Conservation (phyloP, 2,329 filamentous ascomycete species). For the Dendrostoma leiphaemia region DNA sequence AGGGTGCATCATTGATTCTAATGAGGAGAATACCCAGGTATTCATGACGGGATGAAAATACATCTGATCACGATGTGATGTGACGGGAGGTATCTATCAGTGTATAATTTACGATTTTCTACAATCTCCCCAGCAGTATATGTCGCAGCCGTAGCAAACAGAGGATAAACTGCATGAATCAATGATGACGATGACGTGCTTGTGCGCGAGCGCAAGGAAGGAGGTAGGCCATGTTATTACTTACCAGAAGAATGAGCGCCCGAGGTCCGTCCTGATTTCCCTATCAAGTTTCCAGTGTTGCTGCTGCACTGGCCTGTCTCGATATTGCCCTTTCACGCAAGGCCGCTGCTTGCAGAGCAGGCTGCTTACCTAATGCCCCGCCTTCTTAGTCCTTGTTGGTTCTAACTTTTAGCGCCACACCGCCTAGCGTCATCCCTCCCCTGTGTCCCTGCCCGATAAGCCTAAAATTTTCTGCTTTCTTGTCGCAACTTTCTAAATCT, state of each 20-base stretch:
- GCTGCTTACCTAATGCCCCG: slow-evolving; percentile 13
- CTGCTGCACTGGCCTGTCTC: too few relatives aligned
- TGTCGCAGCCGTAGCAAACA: slow-evolving; percentile 3
- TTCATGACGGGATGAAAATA: slow-evolving; percentile 17
- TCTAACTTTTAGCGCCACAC: slow-evolving; percentile 1
- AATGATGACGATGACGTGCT: neutral
- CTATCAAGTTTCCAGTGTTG: too few relatives aligned
- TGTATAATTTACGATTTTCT: slow-evolving; percentile 10
- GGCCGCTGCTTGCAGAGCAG: too few relatives aligned
- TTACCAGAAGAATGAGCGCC: too few relatives aligned
- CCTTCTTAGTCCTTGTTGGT: neutral
- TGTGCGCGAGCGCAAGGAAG: too few relatives aligned
- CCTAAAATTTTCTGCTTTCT: slow-evolving; percentile 15
- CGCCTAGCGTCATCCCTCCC: neutral
- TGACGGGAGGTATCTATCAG: neutral
- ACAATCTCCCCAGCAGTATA: slow-evolving; percentile 1
- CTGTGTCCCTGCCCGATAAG: slow-evolving; percentile 10
- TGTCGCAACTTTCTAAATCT: slow-evolving; percentile 6
- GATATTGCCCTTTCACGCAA: too few relatives aligned
- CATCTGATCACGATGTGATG: neutral
- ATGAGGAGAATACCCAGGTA: neutral
- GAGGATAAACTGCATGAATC: neutral
- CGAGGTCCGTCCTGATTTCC: too few relatives aligned
- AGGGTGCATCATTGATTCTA: neutral
- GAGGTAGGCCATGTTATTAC: too few relatives aligned